phyloP scores from a whole-genome alignment of 495 filamentous ascomycete genomes.

The Penicillium odoratum region DNA sequence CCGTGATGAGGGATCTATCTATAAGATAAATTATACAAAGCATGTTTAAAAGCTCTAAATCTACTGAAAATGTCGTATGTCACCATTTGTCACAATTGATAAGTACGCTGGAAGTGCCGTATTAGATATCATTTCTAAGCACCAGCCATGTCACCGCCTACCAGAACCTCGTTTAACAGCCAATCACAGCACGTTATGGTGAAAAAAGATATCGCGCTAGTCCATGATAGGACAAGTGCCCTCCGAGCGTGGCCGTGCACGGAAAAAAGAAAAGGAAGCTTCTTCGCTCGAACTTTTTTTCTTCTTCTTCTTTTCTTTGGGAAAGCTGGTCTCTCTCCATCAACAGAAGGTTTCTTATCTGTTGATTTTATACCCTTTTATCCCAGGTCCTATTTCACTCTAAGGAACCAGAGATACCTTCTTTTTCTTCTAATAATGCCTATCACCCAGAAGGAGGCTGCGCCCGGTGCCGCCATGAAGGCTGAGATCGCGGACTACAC shows the following conservation, averaged over 20 bases:
- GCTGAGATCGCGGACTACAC: constrained; percentile 55
- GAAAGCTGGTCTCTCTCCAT: constrained; percentile 56
- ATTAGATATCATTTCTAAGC: constrained; percentile 1
- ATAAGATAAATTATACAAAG: too few species aligned
- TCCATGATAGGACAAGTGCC: constrained; percentile 18
- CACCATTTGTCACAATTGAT: too few species aligned
- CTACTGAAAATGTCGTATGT: too few species aligned
- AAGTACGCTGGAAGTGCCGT: background rate
- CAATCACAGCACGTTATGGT: constrained; percentile 24
- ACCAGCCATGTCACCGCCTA: constrained; percentile 2
- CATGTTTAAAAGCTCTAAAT: too few species aligned
- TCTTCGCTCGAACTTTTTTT: constrained; percentile 43
- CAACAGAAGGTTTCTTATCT: constrained; percentile 50
- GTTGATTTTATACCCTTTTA: constrained; percentile 39
- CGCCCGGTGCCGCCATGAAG: constrained; percentile 43
- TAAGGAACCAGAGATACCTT: constrained; percentile 21
- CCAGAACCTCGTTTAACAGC: constrained; percentile 36
- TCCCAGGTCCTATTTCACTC: constrained; percentile 9
- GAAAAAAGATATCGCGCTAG: constrained; percentile 21
- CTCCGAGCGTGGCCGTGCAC: constrained; percentile 20
- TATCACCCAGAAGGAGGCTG: constrained; percentile 63
- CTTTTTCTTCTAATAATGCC: constrained; percentile 60
- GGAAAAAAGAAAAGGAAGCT: constrained; percentile 37
- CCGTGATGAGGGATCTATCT: too few species aligned
- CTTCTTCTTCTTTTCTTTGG: constrained; percentile 55